Evolutionary conservation across 2,329 filamentous ascomycete species (phyloP), one percentile per base, ranked within the genome.

Genomic region (Phymatotrichopsis omnivora): DNA sequence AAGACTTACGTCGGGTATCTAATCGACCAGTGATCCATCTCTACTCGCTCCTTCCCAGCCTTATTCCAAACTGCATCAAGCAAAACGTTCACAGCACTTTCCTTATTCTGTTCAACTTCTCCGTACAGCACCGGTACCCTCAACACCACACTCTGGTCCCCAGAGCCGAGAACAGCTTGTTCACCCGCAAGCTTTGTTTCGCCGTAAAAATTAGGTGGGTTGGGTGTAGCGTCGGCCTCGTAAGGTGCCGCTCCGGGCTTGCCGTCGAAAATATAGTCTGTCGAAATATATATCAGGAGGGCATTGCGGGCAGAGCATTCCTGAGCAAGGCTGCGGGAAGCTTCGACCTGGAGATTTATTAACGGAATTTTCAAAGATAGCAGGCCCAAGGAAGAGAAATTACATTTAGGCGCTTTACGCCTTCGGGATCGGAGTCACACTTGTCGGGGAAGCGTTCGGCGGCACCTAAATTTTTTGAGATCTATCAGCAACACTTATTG

Each of bases 391-490:
- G 17, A 20, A 22, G 20, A 3, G 11, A 35, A 25, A 16, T 29
- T 32, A 50, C 37, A 20, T 58, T 58, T 10, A 58, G 69, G 27
- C 42, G 32, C 38, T 56, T 54, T 3, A 85, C 84, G 42, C 76
- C 82, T 48, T 79, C 74, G 2, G 85, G 86, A 61, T 94, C 76
- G 54, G 75, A 73, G 57, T 86, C 81, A 60, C 86, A 89, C 61
- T 82, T 81, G 64, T 94, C 86, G 2, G 87, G 86, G 59, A 81
- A 93, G 51, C 85, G 78, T 63, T 93, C 87, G 34, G 86, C 86
- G 30, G 86, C 87, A 61, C 82, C 82, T 87, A 52, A 28, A 12
- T 19, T 16, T n/a, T 32, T 31, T n/a, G 25, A 12, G 7, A 7
- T 4, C 6, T 42, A 42, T 42, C n/a, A 28, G 25, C 17, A 11